phyloP scores from a whole-genome alignment of 331 rosid species.

The Quercus lobata region DNA sequence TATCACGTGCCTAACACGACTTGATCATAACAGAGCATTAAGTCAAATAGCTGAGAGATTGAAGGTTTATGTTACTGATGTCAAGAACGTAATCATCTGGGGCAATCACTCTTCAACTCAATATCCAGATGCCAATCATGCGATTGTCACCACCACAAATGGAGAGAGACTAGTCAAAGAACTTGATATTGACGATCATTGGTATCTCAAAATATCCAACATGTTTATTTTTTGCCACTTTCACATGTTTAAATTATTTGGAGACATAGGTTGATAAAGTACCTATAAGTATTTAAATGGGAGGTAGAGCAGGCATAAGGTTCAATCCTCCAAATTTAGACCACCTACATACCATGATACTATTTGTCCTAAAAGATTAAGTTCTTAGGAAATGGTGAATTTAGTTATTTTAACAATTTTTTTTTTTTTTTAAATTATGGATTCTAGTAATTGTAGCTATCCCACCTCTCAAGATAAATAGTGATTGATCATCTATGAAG shows the following conservation, averaged over 20 bases:
- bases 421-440: not conserved
- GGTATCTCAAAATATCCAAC: constrained; percentile 36
- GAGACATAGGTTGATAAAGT: not conserved
- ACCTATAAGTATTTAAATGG: too few species aligned
- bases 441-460: not conserved
- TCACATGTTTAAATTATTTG: not conserved
- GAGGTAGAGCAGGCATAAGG: too few species aligned
- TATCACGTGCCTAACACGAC: constrained; percentile 50
- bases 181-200: constrained; percentile 49
- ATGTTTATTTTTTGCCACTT: not conserved
- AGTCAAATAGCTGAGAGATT: too few species aligned
- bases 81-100: constrained; percentile 41
- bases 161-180: constrained; percentile 51
- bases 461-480: not conserved
- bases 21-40: too few species aligned
- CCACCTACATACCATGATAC: too few species aligned
- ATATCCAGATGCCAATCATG: constrained; percentile 90
- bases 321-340: too few species aligned
- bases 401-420: too few species aligned
- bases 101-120: constrained; percentile 97
- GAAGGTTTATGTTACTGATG: too few species aligned
- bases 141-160: constrained; percentile 32
- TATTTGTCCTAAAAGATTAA: too few species aligned
- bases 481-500: not conserved
- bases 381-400: too few species aligned